phyloP scores from a whole-genome alignment of 176 grass and related monocot species.

The Triticum turgidum region DNA sequence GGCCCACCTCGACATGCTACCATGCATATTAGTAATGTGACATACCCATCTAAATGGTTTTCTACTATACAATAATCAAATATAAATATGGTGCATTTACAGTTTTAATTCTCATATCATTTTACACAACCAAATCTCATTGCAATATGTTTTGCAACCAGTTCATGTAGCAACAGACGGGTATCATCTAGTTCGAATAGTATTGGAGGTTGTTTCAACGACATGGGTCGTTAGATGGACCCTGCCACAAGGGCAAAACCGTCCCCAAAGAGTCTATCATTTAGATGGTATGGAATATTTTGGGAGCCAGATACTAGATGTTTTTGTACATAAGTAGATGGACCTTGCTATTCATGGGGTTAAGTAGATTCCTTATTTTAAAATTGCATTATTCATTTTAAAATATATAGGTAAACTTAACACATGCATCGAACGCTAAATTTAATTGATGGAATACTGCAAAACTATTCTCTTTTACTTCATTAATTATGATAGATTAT shows the following conservation, averaged over 20 bases:
- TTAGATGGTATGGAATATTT: slow-evolving; percentile 5
- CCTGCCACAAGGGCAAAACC: background rate
- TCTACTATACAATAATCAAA: too few species aligned
- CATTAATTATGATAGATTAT: background rate
- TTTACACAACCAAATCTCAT: too few species aligned
- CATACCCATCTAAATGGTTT: too few species aligned
- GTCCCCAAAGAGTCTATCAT: background rate
- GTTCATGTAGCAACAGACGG: too few species aligned
- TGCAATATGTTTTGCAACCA: too few species aligned
- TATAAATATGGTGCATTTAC: too few species aligned
- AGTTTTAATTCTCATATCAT: too few species aligned
- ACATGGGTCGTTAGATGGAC: background rate
- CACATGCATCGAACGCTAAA: background rate
- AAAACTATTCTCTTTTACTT: background rate
- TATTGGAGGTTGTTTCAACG: too few species aligned
- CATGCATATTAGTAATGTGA: too few species aligned
- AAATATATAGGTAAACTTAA: background rate
- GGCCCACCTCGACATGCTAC: too few species aligned
- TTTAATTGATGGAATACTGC: background rate
- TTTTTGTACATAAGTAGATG: background rate
- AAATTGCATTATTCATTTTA: background rate
- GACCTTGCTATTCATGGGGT: background rate
- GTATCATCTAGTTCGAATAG: too few species aligned
- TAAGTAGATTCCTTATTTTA: background rate
- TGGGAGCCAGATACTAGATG: background rate